These are phyloP conservation scores for Trichoderma asperellum DNA, from an alignment of 2,329 filamentous ascomycete genomes.

Conservation along the genomic window DNA sequence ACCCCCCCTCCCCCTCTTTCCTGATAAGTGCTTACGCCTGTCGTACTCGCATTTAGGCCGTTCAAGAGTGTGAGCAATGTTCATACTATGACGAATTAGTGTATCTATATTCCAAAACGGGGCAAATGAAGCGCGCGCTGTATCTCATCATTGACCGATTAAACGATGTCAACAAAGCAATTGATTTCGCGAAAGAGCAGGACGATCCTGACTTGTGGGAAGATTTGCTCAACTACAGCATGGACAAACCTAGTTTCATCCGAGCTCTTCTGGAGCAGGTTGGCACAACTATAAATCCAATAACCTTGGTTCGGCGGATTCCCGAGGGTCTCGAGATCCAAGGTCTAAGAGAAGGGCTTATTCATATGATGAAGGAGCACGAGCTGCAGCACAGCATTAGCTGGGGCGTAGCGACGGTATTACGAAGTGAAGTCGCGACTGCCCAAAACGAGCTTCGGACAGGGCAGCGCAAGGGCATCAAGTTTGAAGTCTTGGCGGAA, in stretches of 20 bases:
- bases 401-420: slow-evolving; percentile 82
- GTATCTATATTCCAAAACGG: slow-evolving; percentile 92
- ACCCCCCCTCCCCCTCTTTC: slow-evolving; percentile 29
- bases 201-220: slow-evolving; percentile 93
- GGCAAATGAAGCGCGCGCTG: slow-evolving; percentile 87
- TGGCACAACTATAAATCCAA: slow-evolving; percentile 90
- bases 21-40: not conserved
- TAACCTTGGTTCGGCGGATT: slow-evolving; percentile 85
- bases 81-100: slow-evolving; percentile 93
- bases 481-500: slow-evolving; percentile 71
- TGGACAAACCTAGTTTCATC: slow-evolving; percentile 97
- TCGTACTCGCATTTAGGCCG: slow-evolving; percentile 53
- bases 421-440: slow-evolving; percentile 82
- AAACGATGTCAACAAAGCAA: slow-evolving; percentile 87
- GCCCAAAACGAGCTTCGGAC: slow-evolving; percentile 80
- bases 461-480: slow-evolving; percentile 83
- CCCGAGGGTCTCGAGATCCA: slow-evolving; percentile 92
- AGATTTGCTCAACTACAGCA: slow-evolving; percentile 89
- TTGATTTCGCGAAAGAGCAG: slow-evolving; percentile 91
- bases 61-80: slow-evolving; percentile 75
- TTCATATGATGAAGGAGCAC: slow-evolving; percentile 91
- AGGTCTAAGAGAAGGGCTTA: slow-evolving; percentile 83
- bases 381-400: slow-evolving; percentile 94
- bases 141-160: slow-evolving; percentile 94
- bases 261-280: slow-evolving; percentile 89